A percentile compares a stretch with the other conserved stretches of the same genome.
These are phyloP conservation scores for Dendrothele bispora DNA, from an alignment of 768 basidiomycete species.

Conservation along the genomic window DNA sequence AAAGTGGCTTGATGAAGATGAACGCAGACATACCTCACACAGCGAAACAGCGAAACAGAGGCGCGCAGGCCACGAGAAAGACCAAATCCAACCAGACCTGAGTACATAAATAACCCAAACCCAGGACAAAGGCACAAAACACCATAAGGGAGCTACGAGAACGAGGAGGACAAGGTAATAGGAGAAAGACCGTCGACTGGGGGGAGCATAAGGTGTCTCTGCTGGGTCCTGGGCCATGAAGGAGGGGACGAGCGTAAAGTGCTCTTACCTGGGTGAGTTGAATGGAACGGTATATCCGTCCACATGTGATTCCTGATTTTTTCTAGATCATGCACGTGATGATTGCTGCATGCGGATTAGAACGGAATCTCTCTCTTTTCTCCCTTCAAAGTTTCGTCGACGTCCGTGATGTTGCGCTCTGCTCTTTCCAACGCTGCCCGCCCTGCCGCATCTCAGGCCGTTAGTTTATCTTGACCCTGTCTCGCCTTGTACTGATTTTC, in stretches of 20 bases:
- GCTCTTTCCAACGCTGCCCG: conserved; percentile 57
- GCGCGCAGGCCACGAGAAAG: conserved; percentile 37
- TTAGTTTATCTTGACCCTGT: conserved; percentile 28
- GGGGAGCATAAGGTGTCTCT: conserved; percentile 35
- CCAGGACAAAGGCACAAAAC: conserved; percentile 65
- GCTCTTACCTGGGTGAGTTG: not conserved
- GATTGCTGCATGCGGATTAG: too few relatives aligned
- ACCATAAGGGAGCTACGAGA: conserved; percentile 65
- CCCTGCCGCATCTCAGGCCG: conserved; percentile 50
- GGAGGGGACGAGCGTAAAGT: conserved; percentile 5
- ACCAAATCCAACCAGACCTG: conserved; percentile 39
- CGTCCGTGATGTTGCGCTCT: conserved; percentile 64
- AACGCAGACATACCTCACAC: conserved; percentile 58
- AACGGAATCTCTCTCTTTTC: conserved; percentile 22
- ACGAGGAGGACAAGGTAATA: conserved; percentile 62
- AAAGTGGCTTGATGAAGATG: too few relatives aligned
- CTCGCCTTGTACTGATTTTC: conserved; percentile 3
- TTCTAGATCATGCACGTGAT: too few relatives aligned
- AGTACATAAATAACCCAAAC: conserved; percentile 54
- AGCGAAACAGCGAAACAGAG: conserved; percentile 49
- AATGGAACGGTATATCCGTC: not conserved
- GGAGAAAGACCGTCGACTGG: conserved; percentile 41
- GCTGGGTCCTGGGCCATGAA: conserved; percentile 6
- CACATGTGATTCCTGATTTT: conserved; percentile 8
- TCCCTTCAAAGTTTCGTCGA: conserved; percentile 22